Conservation (phyloP, 148 eudicot genomes). For the Cornus kousa region DNA sequence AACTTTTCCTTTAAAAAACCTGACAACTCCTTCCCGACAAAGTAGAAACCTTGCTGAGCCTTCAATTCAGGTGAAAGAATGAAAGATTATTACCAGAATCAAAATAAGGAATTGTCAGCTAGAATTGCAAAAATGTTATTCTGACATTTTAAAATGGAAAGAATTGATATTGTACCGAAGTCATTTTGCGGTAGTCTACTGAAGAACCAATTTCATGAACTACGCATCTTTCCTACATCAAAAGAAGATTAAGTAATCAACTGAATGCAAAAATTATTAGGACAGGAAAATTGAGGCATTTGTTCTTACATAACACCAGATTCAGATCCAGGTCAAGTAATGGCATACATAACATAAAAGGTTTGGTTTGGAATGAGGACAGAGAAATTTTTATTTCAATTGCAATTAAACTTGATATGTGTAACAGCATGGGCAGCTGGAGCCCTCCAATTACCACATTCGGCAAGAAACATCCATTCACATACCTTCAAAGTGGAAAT, state of each 20-base stretch:
- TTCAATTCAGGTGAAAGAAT: conserved; percentile 26
- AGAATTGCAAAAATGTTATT: not conserved
- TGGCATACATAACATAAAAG: not conserved
- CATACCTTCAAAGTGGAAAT: conserved; percentile 76
- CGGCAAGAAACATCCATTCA: not conserved
- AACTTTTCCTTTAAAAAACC: conserved; percentile 59
- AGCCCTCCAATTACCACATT: conserved; percentile 6
- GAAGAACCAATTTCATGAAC: conserved; percentile 83
- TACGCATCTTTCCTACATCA: conserved; percentile 74
- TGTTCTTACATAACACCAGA: not conserved
- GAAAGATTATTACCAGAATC: not conserved
- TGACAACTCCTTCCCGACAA: conserved; percentile 54
- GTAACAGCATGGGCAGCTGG: not conserved
- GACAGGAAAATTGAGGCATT: not conserved
- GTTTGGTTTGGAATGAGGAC: not conserved
- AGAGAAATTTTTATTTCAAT: not conserved
- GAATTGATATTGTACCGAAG: conserved; percentile 49
- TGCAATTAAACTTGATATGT: not conserved
- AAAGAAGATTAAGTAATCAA: conserved; percentile 4
- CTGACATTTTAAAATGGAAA: not conserved
- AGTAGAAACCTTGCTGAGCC: conserved; percentile 82
- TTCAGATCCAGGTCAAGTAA: not conserved
- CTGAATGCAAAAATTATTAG: not conserved
- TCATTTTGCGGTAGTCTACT: conserved; percentile 77
- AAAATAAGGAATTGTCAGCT: not conserved